A percentile compares a stretch with the other conserved stretches of the same genome.
These are phyloP conservation scores for Pseudocercospora cruenta DNA, from an alignment of 2,329 filamentous ascomycete species.

Conservation along the genomic window DNA sequence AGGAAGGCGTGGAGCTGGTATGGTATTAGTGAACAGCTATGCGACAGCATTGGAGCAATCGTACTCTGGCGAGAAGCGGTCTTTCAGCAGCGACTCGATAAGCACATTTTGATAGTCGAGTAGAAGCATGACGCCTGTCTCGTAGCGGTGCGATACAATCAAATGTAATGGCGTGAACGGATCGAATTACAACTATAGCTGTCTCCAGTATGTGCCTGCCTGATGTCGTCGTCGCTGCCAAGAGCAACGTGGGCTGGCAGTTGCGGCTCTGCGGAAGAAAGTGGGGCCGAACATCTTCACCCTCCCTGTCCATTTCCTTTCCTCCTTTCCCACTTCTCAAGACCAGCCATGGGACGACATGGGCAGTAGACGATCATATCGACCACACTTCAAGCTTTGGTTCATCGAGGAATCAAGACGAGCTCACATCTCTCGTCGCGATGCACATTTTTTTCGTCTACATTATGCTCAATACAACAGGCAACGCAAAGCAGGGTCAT, in stretches of 20 bases:
- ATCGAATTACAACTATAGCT: not conserved
- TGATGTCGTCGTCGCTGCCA: conserved; percentile 8
- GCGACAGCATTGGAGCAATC: conserved; percentile 20
- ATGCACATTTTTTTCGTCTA: not conserved
- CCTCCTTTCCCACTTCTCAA: not conserved
- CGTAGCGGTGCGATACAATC: not conserved
- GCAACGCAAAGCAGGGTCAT: not conserved
- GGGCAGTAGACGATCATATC: not conserved
- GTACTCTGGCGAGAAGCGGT: conserved; percentile 69
- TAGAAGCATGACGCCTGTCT: conserved; percentile 68
- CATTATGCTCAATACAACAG: not conserved
- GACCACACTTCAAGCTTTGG: not conserved
- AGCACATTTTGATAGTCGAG: conserved; percentile 99
- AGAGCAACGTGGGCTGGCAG: not conserved
- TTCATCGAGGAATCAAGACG: not conserved
- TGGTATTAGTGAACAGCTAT: conserved; percentile 35
- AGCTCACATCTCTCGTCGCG: not conserved
- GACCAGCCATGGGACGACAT: not conserved
- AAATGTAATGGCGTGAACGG: not conserved
- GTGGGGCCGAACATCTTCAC: not conserved
- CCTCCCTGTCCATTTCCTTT: not conserved
- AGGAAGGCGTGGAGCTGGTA: conserved; percentile 75
- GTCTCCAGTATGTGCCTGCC: not conserved
- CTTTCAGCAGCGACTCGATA: conserved; percentile 92
- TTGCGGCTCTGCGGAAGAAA: not conserved